A percentile compares a stretch with the other conserved stretches of the same genome.
phyloP scores from a whole-genome alignment of 2,329 filamentous ascomycete genomes.

The Fusarium vanettenii region DNA sequence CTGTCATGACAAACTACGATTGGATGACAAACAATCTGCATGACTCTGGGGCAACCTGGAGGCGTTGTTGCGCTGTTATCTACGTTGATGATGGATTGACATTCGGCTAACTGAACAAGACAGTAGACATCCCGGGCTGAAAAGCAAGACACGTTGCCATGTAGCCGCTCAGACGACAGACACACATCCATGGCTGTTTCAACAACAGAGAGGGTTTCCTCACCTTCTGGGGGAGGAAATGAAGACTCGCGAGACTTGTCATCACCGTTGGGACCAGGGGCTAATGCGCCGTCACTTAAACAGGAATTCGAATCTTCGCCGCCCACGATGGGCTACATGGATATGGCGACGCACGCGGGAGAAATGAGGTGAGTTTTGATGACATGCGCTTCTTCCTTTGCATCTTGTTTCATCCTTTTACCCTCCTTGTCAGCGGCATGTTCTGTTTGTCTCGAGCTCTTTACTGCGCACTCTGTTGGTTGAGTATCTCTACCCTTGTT shows the following conservation, averaged over 20 bases:
- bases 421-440: not conserved
- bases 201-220: conserved; percentile 9
- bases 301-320: conserved; percentile 68
- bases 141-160: not conserved
- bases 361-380: conserved; percentile 65
- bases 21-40: conserved; percentile 18
- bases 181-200: not conserved
- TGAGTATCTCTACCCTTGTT: not conserved
- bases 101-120: conserved; percentile 15
- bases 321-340: conserved; percentile 65
- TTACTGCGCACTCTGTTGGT: not conserved
- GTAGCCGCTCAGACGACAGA: not conserved
- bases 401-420: not conserved
- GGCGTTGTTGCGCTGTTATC: not conserved
- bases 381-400: conserved; percentile 26
- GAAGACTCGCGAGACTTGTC: conserved; percentile 13
- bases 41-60: not conserved
- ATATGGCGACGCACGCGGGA: conserved; percentile 59
- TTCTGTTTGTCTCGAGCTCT: not conserved
- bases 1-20: conserved; percentile 8
- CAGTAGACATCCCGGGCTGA: not conserved
- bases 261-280: conserved; percentile 15
- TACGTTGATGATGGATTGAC: not conserved
- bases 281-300: conserved; percentile 45
- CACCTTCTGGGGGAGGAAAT: not conserved